Percentiles rank a stretch among this genome's conserved stretches.
Evolutionary conservation across 371 early-diverging fungal species (phyloP).

Genomic region (Sporodiniella umbellata): DNA sequence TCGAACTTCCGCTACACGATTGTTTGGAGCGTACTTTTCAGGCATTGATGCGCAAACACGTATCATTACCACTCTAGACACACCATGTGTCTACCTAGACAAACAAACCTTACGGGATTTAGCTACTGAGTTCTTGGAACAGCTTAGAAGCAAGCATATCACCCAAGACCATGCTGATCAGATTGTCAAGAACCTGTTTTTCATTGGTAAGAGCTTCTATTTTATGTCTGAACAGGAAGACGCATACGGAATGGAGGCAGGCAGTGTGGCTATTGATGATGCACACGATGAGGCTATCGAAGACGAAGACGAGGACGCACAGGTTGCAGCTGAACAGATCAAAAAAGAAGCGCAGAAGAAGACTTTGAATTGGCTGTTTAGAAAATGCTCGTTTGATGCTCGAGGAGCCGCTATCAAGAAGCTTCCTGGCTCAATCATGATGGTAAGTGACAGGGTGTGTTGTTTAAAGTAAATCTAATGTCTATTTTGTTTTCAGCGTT

Average conservation of each 20-base stretch:
- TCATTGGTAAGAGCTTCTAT: conserved; percentile 78
- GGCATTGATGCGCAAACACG: conserved; percentile 57
- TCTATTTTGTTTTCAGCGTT: conserved; percentile 53
- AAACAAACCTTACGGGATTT: conserved; percentile 50
- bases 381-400: conserved; percentile 65
- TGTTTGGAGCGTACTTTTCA: conserved; percentile 79
- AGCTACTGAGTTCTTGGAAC: conserved; percentile 61
- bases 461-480: no score
- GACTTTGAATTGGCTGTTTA: conserved; percentile 60
- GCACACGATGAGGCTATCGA: conserved; percentile 25
- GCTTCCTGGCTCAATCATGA: conserved; percentile 34
- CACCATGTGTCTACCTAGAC: conserved; percentile 39
- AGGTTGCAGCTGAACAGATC: conserved; percentile 10
- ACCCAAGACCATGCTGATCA: conserved; percentile 83
- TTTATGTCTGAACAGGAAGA: conserved; percentile 47
- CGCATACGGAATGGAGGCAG: conserved; percentile 21
- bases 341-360: conserved; percentile 25
- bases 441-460: no score
- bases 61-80: conserved; percentile 19
- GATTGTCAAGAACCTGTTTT: conserved; percentile 91
- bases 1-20: conserved; percentile 64
- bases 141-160: conserved; percentile 69
- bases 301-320: conserved; percentile 12
- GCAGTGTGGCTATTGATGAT: conserved; percentile 31
- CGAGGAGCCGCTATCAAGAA: conserved; percentile 59